phyloP scores from a whole-genome alignment of 352 stramenopile species.

The Phytopythium chamaehyphon region DNA sequence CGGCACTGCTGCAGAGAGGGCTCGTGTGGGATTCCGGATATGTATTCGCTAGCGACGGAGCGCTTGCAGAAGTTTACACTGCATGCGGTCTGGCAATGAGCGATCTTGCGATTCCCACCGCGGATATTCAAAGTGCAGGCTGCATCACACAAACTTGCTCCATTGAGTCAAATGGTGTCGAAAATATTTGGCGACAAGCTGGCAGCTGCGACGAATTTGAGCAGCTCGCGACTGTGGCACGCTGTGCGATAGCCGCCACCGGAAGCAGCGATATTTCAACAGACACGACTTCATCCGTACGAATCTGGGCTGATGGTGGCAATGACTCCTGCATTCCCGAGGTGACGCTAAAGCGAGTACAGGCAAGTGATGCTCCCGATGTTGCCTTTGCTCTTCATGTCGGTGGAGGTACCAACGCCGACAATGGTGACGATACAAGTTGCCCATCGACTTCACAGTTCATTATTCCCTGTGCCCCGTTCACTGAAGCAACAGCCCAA shows the following conservation, averaged over 20 bases:
- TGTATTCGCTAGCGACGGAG: slow-evolving; percentile 6
- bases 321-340: background rate
- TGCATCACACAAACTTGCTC: slow-evolving; percentile 10
- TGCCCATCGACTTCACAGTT: slow-evolving; percentile 15
- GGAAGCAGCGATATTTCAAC: background rate
- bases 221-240: no score
- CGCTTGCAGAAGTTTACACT: slow-evolving; percentile 18
- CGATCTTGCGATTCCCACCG: slow-evolving; percentile 22
- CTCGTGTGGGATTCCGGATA: slow-evolving; percentile 38
- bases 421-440: slow-evolving; percentile 16
- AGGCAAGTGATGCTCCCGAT: no score
- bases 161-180: background rate
- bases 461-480: slow-evolving; percentile 28
- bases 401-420: background rate
- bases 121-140: slow-evolving; percentile 13
- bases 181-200: slow-evolving; percentile 5
- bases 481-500: background rate
- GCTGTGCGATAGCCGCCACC: background rate
- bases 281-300: no score
- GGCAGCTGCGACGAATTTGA: background rate
- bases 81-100: slow-evolving; percentile 26
- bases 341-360: no score
- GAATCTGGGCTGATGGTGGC: background rate
- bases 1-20: slow-evolving; percentile 21
- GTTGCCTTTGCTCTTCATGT: slow-evolving; percentile 9